Base-by-base conservation (phyloP, 2,329 filamentous ascomycete species). In the Verticillium nonalfalfae region DNA sequence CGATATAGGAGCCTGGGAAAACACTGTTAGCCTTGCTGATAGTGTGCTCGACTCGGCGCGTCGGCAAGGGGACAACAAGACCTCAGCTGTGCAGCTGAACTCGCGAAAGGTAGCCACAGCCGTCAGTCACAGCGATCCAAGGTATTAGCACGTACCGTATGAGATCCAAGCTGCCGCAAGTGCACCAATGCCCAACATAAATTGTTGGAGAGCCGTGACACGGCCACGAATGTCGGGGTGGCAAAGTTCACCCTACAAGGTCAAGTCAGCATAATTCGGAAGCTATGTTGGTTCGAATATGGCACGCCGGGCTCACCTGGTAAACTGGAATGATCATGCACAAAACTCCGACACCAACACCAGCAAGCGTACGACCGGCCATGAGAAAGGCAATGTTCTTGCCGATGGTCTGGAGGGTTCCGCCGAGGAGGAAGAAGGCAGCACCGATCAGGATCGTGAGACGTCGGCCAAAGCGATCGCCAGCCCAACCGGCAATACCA, bases 131-230 rank as follows among this genome's bases (percentile, higher is more conserved):
- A 36, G 35, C 13, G 35, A 9, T 3, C 35, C 4, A 3, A 5
- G 1, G 94, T 81, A 21, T 45, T 21, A n/a, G 4, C n/a, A 50
- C 45, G 45, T 50, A 50, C 45, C 90, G 64, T 87, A 94, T 0
- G 85, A 86, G 57, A 90, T 85, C 90, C 90, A 93, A 0, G 86
- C 81, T 0, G 91, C 90, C 14, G 87, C 76, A 1, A 95, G 81
- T 11, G 89, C 78, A 61, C 91, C 90, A 35, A 94, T 83, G 1
- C 90, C 90, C 57, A 93, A 72, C 90, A 93, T 93, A 70, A 93
- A 93, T 68, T 93, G 90, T 72, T 93, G 90, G 3, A 94, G 78
- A 21, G 85, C 84, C 0, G 90, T 93, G 38, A 94, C 83, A 62
- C 86, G 80, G 10, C 90, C 91, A 70, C 90, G 85, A 68, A 94